Conservation (phyloP, 345 rosid species). For the Salix dunnii region DNA sequence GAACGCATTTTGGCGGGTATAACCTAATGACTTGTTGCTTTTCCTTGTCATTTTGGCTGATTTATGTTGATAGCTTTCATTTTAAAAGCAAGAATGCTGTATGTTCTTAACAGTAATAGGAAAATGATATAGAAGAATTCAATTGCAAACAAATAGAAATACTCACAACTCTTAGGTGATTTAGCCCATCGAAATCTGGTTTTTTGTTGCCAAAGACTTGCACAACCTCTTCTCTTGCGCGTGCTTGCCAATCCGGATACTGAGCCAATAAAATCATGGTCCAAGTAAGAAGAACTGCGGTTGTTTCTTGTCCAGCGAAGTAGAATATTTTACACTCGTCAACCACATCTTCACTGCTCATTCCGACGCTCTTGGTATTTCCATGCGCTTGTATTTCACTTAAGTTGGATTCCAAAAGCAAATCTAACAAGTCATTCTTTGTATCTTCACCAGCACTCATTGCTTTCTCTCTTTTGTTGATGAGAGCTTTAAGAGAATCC, state of each 20-base stretch:
- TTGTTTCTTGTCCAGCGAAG: constrained; percentile 24
- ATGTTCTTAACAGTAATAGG: too few relatives aligned
- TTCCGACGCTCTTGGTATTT: constrained; percentile 12
- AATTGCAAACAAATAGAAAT: background rate
- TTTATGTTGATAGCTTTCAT: too few relatives aligned
- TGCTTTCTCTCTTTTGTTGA: constrained; percentile 37
- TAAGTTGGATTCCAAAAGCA: constrained; percentile 39
- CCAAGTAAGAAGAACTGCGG: constrained; percentile 16
- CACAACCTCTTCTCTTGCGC: constrained; percentile 17
- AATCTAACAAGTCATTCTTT: constrained; percentile 40
- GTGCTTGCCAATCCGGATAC: constrained; percentile 13
- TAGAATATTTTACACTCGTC: constrained; percentile 24
- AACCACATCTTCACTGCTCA: constrained; percentile 35
- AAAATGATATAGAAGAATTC: background rate
- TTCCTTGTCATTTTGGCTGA: too few relatives aligned
- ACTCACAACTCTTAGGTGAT: constrained; percentile 21
- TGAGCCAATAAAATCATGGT: constrained; percentile 23
- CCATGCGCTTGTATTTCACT: constrained; percentile 30
- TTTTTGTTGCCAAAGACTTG: constrained; percentile 9
- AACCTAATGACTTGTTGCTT: too few relatives aligned
- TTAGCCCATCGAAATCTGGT: constrained; percentile 18
- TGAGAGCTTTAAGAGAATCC: constrained; percentile 24
- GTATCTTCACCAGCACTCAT: constrained; percentile 28
- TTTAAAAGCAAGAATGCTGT: too few relatives aligned
- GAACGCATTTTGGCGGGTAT: too few relatives aligned